Base-by-base conservation (phyloP, 768 basidiomycete species). In the Cystofilobasidium macerans region DNA sequence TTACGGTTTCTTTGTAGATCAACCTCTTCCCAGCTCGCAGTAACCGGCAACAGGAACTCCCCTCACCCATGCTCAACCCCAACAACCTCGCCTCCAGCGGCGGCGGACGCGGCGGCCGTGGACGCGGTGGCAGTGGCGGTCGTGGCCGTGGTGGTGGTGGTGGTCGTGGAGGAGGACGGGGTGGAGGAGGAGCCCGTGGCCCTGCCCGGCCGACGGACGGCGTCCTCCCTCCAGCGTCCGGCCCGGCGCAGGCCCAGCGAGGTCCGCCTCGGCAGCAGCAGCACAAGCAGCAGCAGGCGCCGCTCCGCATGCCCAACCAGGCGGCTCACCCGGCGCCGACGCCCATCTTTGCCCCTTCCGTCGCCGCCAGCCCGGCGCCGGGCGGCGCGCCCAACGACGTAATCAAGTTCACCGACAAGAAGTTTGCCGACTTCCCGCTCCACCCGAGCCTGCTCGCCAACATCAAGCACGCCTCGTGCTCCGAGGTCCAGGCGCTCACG, bases 401-500 rank as follows among this genome's bases (percentile, higher is more conserved):
- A 5, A 54, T 54, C 51, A 3, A 30, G 28, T 54, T 54, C 51
- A 54, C 51, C 28, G 51, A 54, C 51, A 54, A 54, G 51, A 28
- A 32, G 51, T 54, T 54, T 20, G 11, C 51, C 51, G 51, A 54
- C 51, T 54, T 54, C 30, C 51, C 51, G 9, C 51, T 54, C 30
- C 51, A 54, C 28, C 51, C 51, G 26, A 8, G 9, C 14, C 51
- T 54, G 26, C 51, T 54, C 28, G 51, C 51, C 51, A 54, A 54
- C 51, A 54, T 54, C 51, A 2, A 7, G 14, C 30, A 54, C 51
- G 28, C 48, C 2, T 32, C 18, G 12, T 26, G 48, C 35, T 40
- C 12, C 4, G 24, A 51, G 53, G 62, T 63, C n/a, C 62, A 63
- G 26, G 51, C 51, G 16, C 36, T 54, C 7, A 63, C 62, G 26